These are phyloP conservation scores for Westerdykella ornata DNA, from an alignment of 2,329 filamentous ascomycete genomes.

Conservation along the genomic window DNA sequence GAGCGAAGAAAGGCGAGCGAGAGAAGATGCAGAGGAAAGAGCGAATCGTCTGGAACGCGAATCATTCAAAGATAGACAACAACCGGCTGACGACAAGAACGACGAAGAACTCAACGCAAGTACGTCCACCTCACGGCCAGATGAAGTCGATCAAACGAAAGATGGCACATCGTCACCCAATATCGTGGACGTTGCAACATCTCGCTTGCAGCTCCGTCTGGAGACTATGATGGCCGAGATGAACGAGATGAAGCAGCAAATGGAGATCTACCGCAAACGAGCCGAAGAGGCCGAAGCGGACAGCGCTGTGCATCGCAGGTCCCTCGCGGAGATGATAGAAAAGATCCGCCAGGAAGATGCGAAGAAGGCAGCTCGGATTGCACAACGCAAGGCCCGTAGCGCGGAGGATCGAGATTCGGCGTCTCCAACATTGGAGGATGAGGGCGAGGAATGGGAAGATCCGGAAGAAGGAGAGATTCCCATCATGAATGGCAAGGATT, in stretches of 20 bases:
- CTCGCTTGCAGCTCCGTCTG: constrained; percentile 61
- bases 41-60: constrained; percentile 64
- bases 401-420: constrained; percentile 12
- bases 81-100: constrained; percentile 23
- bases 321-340: constrained; percentile 80
- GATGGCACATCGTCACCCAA: constrained; percentile 12
- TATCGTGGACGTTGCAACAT: constrained; percentile 33
- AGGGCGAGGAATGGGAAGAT: constrained; percentile 15
- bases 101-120: constrained; percentile 7
- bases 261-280: constrained; percentile 68
- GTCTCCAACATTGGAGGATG: constrained; percentile 11
- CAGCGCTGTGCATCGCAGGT: constrained; percentile 62
- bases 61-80: constrained; percentile 38
- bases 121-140: not conserved
- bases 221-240: constrained; percentile 74
- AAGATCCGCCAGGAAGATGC: constrained; percentile 65
- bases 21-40: constrained; percentile 76
- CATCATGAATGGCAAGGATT: constrained; percentile 31
- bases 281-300: constrained; percentile 78
- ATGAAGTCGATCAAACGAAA: not conserved
- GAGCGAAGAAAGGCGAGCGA: constrained; percentile 69
- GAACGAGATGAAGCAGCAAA: constrained; percentile 69
- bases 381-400: constrained; percentile 23
- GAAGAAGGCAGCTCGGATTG: constrained; percentile 34
- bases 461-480: constrained; percentile 32